These are phyloP conservation scores for Clausena lansium DNA, from an alignment of 345 rosid species.

Conservation along the genomic window DNA sequence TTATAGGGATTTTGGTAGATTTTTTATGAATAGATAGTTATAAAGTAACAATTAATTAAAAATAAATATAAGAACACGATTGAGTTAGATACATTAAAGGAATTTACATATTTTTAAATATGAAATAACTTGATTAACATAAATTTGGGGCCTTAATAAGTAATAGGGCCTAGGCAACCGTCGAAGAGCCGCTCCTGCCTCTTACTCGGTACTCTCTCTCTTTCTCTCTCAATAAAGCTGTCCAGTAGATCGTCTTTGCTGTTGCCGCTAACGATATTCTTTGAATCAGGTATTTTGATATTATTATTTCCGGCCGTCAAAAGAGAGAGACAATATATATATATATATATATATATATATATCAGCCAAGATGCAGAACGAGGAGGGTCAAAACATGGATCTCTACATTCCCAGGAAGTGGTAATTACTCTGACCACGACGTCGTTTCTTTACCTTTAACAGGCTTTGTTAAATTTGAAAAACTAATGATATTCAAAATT, in stretches of 20 bases:
- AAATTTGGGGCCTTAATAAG: no score
- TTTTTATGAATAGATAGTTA: no score
- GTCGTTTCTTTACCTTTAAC: neutral
- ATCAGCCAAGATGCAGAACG: constrained; percentile 98
- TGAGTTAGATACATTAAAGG: no score
- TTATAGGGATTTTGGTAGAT: no score
- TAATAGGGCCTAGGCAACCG: no score
- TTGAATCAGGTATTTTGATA: constrained; percentile 13
- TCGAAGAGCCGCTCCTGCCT: neutral
- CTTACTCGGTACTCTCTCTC: neutral
- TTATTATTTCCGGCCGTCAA: neutral
- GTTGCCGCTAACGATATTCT: neutral
- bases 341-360: no score
- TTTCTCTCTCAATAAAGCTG: neutral
- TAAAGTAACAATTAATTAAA: no score
- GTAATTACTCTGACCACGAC: constrained; percentile 19
- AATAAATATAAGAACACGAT: no score
- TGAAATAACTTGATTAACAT: no score
- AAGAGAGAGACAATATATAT: no score
- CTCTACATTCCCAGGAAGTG: constrained; percentile 94
- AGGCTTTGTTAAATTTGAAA: neutral
- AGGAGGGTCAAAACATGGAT: constrained; percentile 79
- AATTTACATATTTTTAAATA: no score
- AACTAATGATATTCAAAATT: neutral
- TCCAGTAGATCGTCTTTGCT: neutral